Evolutionary conservation across 345 rosid species (phyloP), one percentile per base, ranked within the genome.

Genomic region (Stellera chamaejasme): DNA sequence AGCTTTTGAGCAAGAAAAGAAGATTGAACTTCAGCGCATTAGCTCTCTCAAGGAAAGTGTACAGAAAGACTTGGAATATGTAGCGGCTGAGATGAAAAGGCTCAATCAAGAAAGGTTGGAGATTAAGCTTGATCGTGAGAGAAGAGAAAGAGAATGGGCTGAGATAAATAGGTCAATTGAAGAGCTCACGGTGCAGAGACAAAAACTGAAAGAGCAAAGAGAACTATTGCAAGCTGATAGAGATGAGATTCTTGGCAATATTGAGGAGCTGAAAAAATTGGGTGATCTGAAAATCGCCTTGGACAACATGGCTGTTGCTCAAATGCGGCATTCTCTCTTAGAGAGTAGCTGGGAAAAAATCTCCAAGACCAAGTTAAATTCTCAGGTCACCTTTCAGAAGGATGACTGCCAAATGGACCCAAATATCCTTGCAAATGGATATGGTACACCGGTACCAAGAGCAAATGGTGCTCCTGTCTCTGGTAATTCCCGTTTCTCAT

Each of bases 1-100:
- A 65, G 78, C 82, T 39, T 87, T 93, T 72, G 97, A 90, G 66
- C 76, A 75, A 57, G 95, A 82, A 71, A 93, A 83, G 84, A 80
- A 73, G 56, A 77, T 55, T 58, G 84, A 89, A 67, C 82, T 81
- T 62, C 80, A 83, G 61, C 65, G 68, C 52, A 76, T 89, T 61
- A 75, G 48, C 52, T 69, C 79, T 51, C 82, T 87, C 9, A 85
- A 75, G 79, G 95, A 89, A 68, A 82, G 54, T 36, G 87, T 72
- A 0, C 77, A 62, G 65, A 79, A 75, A 72, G 99, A 93, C 68
- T 67, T 89, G 57, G 94, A 87, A 61, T 92, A 76, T 10, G 74
- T 72, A 53, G 71, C 83, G 61, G 65, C 70, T 32, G 96, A 89
- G 67, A 79, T 83, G 73, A 82, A 67, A 74, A 85, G 76, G 75